Conservation (phyloP, 441 rosid genomes). For the Theobroma grandiflorum region DNA sequence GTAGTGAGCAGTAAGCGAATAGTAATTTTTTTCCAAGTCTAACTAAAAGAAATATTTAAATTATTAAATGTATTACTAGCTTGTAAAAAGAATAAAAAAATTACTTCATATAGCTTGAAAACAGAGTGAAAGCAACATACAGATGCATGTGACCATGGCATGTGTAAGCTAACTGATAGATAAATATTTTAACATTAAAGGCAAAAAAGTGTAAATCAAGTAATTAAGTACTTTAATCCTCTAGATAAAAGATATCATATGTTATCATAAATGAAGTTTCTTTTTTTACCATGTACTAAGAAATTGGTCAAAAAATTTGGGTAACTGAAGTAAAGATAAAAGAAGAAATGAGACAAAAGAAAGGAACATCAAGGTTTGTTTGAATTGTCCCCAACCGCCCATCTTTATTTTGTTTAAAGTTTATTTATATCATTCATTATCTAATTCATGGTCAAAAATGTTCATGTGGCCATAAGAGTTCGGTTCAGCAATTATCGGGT, state of each 20-base stretch:
- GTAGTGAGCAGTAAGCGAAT: too few relatives aligned
- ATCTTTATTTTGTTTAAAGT: not conserved
- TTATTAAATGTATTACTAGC: too few relatives aligned
- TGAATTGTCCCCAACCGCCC: not conserved
- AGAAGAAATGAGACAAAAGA: not conserved
- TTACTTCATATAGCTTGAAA: not conserved
- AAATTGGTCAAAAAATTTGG: too few relatives aligned
- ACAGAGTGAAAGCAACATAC: not conserved
- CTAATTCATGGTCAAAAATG: not conserved
- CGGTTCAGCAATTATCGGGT: conserved; percentile 3
- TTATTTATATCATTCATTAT: not conserved
- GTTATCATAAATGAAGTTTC: too few relatives aligned
- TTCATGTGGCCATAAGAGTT: not conserved
- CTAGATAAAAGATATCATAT: too few relatives aligned
- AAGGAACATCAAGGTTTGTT: not conserved
- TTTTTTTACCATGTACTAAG: too few relatives aligned
- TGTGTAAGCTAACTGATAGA: not conserved
- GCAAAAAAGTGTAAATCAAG: too few relatives aligned
- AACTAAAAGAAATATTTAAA: too few relatives aligned
- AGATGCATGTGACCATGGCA: not conserved
- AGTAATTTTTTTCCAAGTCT: too few relatives aligned
- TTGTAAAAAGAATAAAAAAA: not conserved
- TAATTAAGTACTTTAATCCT: too few relatives aligned
- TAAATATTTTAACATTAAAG: too few relatives aligned
- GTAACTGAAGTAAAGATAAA: too few relatives aligned